Base-by-base conservation (phyloP, 176 grass and related monocot species). In the Puya raimondii region DNA sequence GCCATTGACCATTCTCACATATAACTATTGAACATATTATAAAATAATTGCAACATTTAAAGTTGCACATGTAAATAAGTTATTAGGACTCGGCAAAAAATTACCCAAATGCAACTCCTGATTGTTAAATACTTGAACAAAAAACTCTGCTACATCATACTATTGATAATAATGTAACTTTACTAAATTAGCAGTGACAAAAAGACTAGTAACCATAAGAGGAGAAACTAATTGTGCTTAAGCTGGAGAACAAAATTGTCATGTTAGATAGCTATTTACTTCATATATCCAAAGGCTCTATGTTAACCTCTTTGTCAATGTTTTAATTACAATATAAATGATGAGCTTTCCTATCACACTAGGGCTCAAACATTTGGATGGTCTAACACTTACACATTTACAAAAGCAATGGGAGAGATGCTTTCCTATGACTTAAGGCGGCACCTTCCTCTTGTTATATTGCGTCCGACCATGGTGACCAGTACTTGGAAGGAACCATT, bases 401-500 rank as follows among this genome's bases (percentile, higher is more conserved):
- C 67, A 11, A 69, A 69, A 20, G 67, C 67, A 50, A 69, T 69
- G 67, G 67, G 47, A 2, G 64, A 65, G 17, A 22, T 73, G 74
- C 16, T 83, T 17, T 68, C 51, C 9, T 67, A 73, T 17, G 69
- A 78, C 15, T 27, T 73, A 0, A 67, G 7, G 26, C 21, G 23
- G 1, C 9, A 6, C 17, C 81, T 83, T 48, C 81, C 81, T 10
- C 25, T 83, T 13, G 48, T 52, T 29, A 78, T 83, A 18, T 10
- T 83, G 23, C 69, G 74, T 1, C 74, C 74, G 20, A 69, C 75
- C 21, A 16, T 70, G 1, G 68, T 50, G 18, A 73, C 48, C 26
- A 83, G 81, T 58, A 73, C 70, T 1, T 53, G 53, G 23, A 83
- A 54, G 64, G 75, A 78, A 18, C 81, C 81, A 64, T 59, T 59